Conservation (phyloP, 805 yeast species). For the Starmerella powellii region DNA sequence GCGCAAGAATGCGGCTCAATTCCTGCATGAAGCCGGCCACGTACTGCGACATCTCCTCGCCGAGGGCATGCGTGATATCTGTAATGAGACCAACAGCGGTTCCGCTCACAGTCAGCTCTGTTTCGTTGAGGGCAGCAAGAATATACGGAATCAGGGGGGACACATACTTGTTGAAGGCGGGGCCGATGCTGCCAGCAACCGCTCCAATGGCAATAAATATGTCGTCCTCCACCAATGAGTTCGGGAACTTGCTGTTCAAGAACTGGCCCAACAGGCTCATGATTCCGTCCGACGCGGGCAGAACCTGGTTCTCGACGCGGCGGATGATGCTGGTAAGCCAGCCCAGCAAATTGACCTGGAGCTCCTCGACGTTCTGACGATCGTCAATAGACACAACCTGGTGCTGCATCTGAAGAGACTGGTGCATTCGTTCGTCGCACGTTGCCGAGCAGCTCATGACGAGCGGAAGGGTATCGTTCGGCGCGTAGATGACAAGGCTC, state of each 20-base stretch:
- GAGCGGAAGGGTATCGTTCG: slow-evolving; percentile 53
- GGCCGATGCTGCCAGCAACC: slow-evolving; percentile 68
- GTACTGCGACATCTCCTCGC: slow-evolving; percentile 58
- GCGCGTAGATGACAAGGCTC: slow-evolving; percentile 62
- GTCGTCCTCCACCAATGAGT: slow-evolving; percentile 84
- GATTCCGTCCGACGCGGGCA: slow-evolving; percentile 62
- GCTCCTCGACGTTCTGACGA: slow-evolving; percentile 67
- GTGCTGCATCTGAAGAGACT: slow-evolving; percentile 47
- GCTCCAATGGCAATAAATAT: slow-evolving; percentile 85
- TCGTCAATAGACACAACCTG: slow-evolving; percentile 59
- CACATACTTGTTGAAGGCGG: slow-evolving; percentile 61
- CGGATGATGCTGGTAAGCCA: slow-evolving; percentile 74
- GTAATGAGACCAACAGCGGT: slow-evolving; percentile 94
- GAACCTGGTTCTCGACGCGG: slow-evolving; percentile 51
- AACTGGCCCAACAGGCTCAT: slow-evolving; percentile 74
- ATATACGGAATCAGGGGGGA: slow-evolving; percentile 73
- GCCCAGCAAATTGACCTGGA: slow-evolving; percentile 67
- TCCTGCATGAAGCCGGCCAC: slow-evolving; percentile 72
- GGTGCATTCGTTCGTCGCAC: slow-evolving; percentile 58
- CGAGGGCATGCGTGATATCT: slow-evolving; percentile 83
- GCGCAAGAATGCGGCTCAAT: slow-evolving; percentile 60
- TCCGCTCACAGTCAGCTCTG: slow-evolving; percentile 69
- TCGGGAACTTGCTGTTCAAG: slow-evolving; percentile 49
- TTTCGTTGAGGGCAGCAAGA: slow-evolving; percentile 64
- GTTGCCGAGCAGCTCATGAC: slow-evolving; percentile 66